Conservation (phyloP, 2,329 filamentous ascomycete species). For the Cytospora piceae region DNA sequence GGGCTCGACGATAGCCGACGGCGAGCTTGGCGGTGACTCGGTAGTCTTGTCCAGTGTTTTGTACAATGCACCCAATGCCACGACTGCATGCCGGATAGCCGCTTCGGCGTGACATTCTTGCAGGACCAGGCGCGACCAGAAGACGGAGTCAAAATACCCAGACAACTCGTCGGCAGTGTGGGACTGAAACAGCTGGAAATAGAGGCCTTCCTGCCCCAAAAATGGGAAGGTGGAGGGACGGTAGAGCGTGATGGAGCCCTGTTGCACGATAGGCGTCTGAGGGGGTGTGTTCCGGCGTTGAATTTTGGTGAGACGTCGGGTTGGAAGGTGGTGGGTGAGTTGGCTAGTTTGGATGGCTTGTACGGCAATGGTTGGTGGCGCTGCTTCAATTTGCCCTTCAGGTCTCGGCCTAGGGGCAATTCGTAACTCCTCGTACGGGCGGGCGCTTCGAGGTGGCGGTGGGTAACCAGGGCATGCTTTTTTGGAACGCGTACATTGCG, state of each 20-base stretch:
- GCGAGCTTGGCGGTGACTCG: constrained; percentile 54
- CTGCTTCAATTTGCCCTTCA: constrained; percentile 1
- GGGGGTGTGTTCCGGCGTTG: constrained; percentile 44
- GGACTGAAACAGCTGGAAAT: constrained; percentile 65
- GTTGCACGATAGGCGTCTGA: constrained; percentile 38
- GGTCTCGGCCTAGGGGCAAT: constrained; percentile 52
- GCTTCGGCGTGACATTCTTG: constrained; percentile 65
- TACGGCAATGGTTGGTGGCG: constrained; percentile 27
- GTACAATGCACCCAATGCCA: constrained; percentile 68
- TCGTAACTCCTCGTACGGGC: constrained; percentile 50
- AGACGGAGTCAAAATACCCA: constrained; percentile 68
- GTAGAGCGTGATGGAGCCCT: constrained; percentile 41
- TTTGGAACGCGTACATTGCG: constrained; percentile 62
- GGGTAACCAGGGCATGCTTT: constrained; percentile 65
- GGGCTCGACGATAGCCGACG: constrained; percentile 40
- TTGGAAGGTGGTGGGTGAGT: constrained; percentile 31
- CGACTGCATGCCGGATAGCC: constrained; percentile 66
- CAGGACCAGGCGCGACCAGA: constrained; percentile 66
- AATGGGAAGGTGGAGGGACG: constrained; percentile 55
- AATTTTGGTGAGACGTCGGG: constrained; percentile 32
- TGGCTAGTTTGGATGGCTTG: constrained; percentile 33
- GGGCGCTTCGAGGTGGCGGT: constrained; percentile 54
- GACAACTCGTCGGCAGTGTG: constrained; percentile 66
- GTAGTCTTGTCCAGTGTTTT: constrained; percentile 65
- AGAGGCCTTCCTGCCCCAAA: constrained; percentile 54